These are phyloP conservation scores for Microsporum canis DNA, from an alignment of 2,329 filamentous ascomycete species.

Conservation along the genomic window DNA sequence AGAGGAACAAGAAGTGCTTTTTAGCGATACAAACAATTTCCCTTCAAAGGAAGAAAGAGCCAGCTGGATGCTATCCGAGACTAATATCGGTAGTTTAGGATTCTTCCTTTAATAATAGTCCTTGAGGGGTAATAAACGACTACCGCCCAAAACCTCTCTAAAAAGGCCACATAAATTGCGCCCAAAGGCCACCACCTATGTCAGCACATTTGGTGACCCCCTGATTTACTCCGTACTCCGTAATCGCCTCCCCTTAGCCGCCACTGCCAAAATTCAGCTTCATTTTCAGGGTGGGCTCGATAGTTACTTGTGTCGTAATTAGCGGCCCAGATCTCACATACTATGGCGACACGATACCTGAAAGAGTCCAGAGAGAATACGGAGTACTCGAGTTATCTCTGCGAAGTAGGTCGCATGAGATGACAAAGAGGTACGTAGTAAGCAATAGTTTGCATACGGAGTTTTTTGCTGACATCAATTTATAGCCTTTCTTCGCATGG, in stretches of 20 bases:
- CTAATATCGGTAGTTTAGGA: neutral
- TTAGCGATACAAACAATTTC: neutral
- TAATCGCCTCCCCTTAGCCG: neutral
- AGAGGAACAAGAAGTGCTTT: neutral
- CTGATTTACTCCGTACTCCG: neutral
- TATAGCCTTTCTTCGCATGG: neutral
- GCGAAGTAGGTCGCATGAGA: neutral
- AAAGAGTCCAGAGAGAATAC: neutral
- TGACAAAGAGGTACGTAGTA: neutral
- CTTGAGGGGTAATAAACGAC: neutral
- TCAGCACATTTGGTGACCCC: neutral
- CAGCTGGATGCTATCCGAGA: neutral
- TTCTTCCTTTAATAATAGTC: neutral
- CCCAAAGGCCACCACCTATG: neutral
- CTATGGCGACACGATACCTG: neutral
- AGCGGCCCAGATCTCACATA: neutral
- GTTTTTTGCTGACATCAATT: neutral
- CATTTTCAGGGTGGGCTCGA: neutral
- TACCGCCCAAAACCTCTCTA: neutral
- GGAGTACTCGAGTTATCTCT: neutral
- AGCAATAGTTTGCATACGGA: neutral
- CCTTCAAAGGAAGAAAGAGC: neutral
- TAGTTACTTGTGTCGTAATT: constrained; percentile 1
- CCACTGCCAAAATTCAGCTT: neutral
- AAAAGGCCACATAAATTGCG: neutral